These are phyloP conservation scores for Calonectria naviculata DNA, from an alignment of 2,329 filamentous ascomycete genomes.

Conservation along the genomic window DNA sequence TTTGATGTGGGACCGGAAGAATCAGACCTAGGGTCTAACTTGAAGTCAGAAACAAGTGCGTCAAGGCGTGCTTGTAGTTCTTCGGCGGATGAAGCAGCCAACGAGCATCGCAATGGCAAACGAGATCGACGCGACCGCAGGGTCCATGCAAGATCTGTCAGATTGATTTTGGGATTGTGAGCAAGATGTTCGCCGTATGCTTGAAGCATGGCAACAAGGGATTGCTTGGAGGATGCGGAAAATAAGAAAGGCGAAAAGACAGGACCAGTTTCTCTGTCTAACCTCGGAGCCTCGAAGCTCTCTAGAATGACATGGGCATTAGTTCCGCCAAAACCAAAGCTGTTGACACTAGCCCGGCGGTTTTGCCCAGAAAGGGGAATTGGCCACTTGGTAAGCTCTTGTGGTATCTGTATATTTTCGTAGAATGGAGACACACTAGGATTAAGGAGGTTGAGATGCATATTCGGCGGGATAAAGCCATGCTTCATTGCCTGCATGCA, in stretches of 20 bases:
- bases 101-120: background rate
- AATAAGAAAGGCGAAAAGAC: constrained; percentile 6
- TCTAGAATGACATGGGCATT: constrained; percentile 54
- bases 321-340: constrained; percentile 56
- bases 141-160: background rate
- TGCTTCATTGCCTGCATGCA: constrained; percentile 27
- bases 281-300: constrained; percentile 1
- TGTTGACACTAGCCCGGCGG: constrained; percentile 40
- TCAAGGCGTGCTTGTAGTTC: constrained; percentile 33
- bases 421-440: constrained; percentile 40
- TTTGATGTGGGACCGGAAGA: background rate
- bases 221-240: constrained; percentile 12
- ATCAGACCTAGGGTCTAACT: constrained; percentile 6
- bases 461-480: constrained; percentile 42
- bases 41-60: constrained; percentile 14
- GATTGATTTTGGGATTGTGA: background rate
- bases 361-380: background rate
- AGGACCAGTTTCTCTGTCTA: background rate
- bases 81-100: background rate
- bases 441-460: constrained; percentile 42
- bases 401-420: constrained; percentile 30
- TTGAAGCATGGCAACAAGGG: background rate
- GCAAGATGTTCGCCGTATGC: background rate
- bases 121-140: background rate
- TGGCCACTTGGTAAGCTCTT: constrained; percentile 33